phyloP scores from a whole-genome alignment of 1,139 yeast species.

The Hyphopichia pseudoburtonii region DNA sequence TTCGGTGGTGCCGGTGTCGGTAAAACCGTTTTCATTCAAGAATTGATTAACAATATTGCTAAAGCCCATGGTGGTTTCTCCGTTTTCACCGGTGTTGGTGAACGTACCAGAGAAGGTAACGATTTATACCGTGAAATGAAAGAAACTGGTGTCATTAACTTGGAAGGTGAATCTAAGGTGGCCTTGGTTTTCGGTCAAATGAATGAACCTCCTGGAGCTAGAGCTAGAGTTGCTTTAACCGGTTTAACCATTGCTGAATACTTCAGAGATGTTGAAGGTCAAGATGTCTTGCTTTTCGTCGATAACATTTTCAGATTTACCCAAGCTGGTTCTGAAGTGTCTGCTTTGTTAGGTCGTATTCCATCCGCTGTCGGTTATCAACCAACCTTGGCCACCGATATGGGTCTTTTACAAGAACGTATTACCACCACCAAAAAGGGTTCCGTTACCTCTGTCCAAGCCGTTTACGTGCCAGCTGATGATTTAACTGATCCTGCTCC shows the following conservation, averaged over 20 bases:
- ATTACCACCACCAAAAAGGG: constrained; percentile 99
- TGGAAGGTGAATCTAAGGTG: constrained; percentile 99
- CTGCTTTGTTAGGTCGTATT: constrained; percentile 99
- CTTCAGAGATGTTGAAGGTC: constrained; percentile 99
- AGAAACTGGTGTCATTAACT: constrained; percentile 99
- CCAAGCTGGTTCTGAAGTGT: constrained; percentile 99
- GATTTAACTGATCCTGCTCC: constrained; percentile 99
- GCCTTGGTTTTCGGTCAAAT: constrained; percentile 99
- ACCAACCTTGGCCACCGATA: constrained; percentile 99
- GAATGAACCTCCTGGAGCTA: constrained; percentile 99
- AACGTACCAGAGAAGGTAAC: constrained; percentile 99
- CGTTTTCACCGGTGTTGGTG: constrained; percentile 99
- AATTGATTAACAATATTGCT: constrained; percentile 98
- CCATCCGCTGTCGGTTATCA: constrained; percentile 99
- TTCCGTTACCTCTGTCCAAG: constrained; percentile 99
- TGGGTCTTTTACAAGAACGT: constrained; percentile 99
- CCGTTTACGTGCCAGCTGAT: constrained; percentile 99
- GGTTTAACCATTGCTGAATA: constrained; percentile 99
- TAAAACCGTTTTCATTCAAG: constrained; percentile 99
- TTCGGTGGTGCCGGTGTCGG: constrained; percentile 99
- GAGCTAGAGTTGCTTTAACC: constrained; percentile 99
- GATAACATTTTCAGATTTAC: constrained; percentile 99
- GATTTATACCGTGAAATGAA: constrained; percentile 99
- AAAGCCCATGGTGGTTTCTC: constrained; percentile 99
- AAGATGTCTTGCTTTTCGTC: constrained; percentile 98